Base-by-base conservation (phyloP, 768 basidiomycete species). In the Cytidiella melzeri region DNA sequence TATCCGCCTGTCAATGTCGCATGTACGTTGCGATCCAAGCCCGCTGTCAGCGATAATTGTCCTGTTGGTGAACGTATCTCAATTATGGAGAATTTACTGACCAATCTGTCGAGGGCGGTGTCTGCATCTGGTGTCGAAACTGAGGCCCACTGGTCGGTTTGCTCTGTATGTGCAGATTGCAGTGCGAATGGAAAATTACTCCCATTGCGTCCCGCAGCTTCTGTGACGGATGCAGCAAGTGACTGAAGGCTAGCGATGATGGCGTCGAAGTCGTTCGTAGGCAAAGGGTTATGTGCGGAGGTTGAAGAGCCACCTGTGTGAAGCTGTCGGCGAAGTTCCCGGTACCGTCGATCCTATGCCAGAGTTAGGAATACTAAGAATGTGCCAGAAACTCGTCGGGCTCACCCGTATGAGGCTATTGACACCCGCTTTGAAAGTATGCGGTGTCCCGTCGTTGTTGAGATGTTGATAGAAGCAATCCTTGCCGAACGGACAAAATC, bases 381-480 rank as follows among this genome's bases (percentile, higher is more conserved):
- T 34, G 30, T 36, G 11, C n/a, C n/a, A n/a, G n/a, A n/a, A n/a
- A n/a, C n/a, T n/a, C n/a, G n/a, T n/a, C 5, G 12, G 28, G 24
- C 45, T 9, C 26, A 59, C 60, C 45, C 44, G 44, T 34, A 56
- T 56, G 26, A 54, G 52, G 28, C 54, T 40, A 4, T 56, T 53
- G 9, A 52, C 59, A 12, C 85, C 86, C 37, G 77, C 65, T 34
- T 61, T 56, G 57, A 85, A 85, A 2, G 76, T 56, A 54, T 79
- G 71, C 0, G 71, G 70, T 7, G 84, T 77, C 10, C 87, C 88
- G 55, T 90, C 87, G 0, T 69, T 65, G 21, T 83, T 81, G 43
- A 68, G 56, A 59, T 92, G 88, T 56, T 79, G 75, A 60, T 89
- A 92, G 62, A 92, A 88, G 61, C 88, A 92, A 51, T 91, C 88